Base-by-base conservation (phyloP, 2,329 filamentous ascomycete species). In the Microcera coccophila region DNA sequence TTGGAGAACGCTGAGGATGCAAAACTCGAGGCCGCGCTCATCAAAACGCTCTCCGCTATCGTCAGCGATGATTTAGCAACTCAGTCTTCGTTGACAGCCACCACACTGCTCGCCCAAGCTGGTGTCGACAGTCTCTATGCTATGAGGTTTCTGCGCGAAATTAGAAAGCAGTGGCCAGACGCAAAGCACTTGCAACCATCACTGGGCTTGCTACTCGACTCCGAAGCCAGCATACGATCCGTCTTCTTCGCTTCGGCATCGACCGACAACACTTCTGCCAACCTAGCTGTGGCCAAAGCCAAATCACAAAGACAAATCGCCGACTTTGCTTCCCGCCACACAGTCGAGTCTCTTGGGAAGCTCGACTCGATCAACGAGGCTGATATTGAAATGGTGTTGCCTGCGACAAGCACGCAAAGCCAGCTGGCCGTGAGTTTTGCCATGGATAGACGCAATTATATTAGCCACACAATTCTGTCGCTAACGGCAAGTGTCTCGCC, bases 351-450 rank as follows among this genome's bases (percentile, higher is more conserved):
- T 7, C 22, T 26, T 26, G 22, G 12, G 7, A 12, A 26, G 22
- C 22, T 26, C 22, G 12, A 26, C 22, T 12, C 12, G 7, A 12
- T 12, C 22, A 16, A 21, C 3, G 20, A 45, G 9, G 38, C 43
- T 5, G 44, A 55, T 3, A 54, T 66, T 8, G 47, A 60, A 12
- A 53, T 53, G 36, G 47, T 64, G 14, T 49, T 66, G 4, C 63
- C 63, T 4, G 55, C 62, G 9, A 66, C 63, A 2, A 57, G 52
- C 33, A 63, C 60, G 2, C 62, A 65, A 38, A 65, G 62, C 33
- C 62, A 62, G 40, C 55, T 65, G 51, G 51, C 64, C 9, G 49
- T 63, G 4, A 66, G 63, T 40, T 63, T 65, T 36, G 47, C 53
- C 10, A 52, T 58, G 43, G 53, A 54, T 32, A 26, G 34, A 4